Conservation (phyloP, 768 basidiomycete genomes). For the Fistulinella prunicolor region DNA sequence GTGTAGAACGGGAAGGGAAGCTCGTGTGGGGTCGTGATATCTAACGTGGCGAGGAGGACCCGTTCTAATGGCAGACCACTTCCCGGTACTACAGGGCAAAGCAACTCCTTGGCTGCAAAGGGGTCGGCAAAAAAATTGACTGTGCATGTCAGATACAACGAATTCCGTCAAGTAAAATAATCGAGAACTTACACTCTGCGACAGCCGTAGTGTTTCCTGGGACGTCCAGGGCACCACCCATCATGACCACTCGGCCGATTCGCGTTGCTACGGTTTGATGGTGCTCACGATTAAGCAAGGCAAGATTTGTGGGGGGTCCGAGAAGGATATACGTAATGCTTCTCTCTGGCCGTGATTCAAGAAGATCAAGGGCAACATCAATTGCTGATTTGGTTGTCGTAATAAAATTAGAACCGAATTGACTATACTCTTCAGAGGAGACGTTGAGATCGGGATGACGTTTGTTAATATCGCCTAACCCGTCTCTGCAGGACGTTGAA, state of each 20-base stretch:
- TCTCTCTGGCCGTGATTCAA: conserved; percentile 47
- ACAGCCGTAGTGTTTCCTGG: conserved; percentile 82
- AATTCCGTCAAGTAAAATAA: neutral
- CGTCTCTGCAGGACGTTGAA: conserved; percentile 49
- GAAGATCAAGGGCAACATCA: conserved; percentile 54
- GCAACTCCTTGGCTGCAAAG: conserved; percentile 70
- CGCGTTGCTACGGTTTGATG: conserved; percentile 49
- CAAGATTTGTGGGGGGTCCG: conserved; percentile 80
- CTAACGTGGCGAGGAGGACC: conserved; percentile 70
- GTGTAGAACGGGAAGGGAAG: conserved; percentile 69
- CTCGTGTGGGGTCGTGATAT: conserved; percentile 79
- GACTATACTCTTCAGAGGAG: conserved; percentile 4
- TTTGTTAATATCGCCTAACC: conserved; percentile 55
- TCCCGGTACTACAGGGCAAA: conserved; percentile 41
- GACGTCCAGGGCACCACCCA: conserved; percentile 93
- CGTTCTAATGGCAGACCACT: conserved; percentile 59
- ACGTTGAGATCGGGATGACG: conserved; percentile 65
- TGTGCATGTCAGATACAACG: conserved; percentile 26
- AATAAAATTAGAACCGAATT: conserved; percentile 44
- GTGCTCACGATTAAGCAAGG: conserved; percentile 56
- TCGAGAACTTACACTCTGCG: conserved; percentile 68
- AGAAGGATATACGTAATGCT: conserved; percentile 70
- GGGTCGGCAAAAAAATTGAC: conserved; percentile 91
- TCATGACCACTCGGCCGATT: conserved; percentile 75
- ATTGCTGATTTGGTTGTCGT: conserved; percentile 45